These are phyloP conservation scores for Annulohypoxylon stygium DNA, from an alignment of 495 filamentous ascomycete genomes.

Conservation along the genomic window DNA sequence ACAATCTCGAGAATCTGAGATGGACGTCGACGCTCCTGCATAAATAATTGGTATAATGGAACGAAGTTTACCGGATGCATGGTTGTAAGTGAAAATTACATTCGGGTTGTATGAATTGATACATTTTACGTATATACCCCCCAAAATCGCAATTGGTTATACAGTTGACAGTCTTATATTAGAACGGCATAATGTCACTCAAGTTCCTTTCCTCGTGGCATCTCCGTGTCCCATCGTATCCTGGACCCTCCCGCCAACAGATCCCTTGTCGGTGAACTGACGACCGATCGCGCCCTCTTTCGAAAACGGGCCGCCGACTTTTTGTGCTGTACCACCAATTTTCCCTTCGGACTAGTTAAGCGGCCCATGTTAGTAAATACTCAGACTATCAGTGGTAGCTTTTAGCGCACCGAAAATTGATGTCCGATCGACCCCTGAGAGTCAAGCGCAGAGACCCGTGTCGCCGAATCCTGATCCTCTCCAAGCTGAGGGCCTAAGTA, in stretches of 20 bases:
- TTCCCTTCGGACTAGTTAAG: slow-evolving; percentile 59
- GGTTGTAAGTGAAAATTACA: not conserved
- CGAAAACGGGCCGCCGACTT: slow-evolving; percentile 66
- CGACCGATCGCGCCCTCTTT: slow-evolving; percentile 63
- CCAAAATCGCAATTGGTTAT: not conserved
- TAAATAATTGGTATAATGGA: slow-evolving; percentile 2
- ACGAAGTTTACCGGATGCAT: not conserved
- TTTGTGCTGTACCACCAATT: slow-evolving; percentile 65
- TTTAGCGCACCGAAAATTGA: slow-evolving; percentile 50
- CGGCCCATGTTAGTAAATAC: not conserved
- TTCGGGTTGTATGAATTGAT: not conserved
- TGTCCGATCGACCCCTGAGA: slow-evolving; percentile 54
- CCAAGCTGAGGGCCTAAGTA: slow-evolving; percentile 9
- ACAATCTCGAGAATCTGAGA: slow-evolving; percentile 42
- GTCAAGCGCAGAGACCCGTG: slow-evolving; percentile 52
- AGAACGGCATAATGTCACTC: not conserved
- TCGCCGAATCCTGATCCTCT: slow-evolving; percentile 2
- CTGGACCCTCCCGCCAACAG: slow-evolving; percentile 62
- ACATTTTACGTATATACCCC: not conserved
- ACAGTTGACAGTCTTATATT: not conserved
- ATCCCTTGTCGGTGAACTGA: slow-evolving; percentile 63
- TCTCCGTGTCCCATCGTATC: slow-evolving; percentile 39
- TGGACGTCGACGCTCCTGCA: slow-evolving; percentile 44
- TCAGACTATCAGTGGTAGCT: not conserved
- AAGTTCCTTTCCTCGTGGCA: slow-evolving; percentile 33